Evolutionary conservation across 2,329 filamentous ascomycete genomes (phyloP).

Genomic region (Colletotrichum nymphaeae): DNA sequence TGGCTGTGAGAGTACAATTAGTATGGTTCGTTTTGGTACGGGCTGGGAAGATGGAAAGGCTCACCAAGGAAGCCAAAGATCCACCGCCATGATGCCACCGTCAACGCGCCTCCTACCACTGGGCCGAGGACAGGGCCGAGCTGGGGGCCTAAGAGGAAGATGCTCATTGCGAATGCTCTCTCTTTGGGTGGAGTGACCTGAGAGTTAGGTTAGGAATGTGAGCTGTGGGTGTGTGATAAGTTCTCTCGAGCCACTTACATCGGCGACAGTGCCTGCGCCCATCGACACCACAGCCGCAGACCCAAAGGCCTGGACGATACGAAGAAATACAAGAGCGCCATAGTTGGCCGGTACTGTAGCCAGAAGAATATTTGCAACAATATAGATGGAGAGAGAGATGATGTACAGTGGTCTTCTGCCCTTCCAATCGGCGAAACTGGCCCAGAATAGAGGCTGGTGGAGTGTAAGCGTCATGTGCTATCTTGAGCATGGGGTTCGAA

Average conservation of each 20-base stretch:
- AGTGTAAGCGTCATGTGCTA: neutral
- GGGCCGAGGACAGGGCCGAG: constrained; percentile 57
- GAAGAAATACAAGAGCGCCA: constrained; percentile 50
- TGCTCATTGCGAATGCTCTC: constrained; percentile 52
- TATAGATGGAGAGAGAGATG: constrained; percentile 51
- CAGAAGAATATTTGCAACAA: constrained; percentile 51
- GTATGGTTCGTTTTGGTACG: neutral
- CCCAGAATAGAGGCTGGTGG: constrained; percentile 52
- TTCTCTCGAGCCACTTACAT: constrained; percentile 38
- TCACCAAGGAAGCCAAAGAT: constrained; percentile 52
- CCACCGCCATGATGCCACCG: constrained; percentile 54
- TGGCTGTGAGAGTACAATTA: constrained; percentile 39
- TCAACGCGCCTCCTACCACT: constrained; percentile 53
- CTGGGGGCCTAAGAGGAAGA: constrained; percentile 56
- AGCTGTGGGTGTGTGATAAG: too few relatives aligned
- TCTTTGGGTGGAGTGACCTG: constrained; percentile 45
- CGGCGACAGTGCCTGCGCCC: constrained; percentile 55
- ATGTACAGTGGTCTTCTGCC: constrained; percentile 54
- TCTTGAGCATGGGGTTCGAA: neutral
- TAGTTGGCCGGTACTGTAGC: constrained; percentile 51
- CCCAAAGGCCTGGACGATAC: constrained; percentile 55
- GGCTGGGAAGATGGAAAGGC: neutral
- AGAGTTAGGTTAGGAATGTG: constrained; percentile 38
- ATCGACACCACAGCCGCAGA: constrained; percentile 54
- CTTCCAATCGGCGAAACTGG: constrained; percentile 50